Evolutionary conservation across 148 eudicot species (phyloP).

Genomic region (Heliosperma pusillum): DNA sequence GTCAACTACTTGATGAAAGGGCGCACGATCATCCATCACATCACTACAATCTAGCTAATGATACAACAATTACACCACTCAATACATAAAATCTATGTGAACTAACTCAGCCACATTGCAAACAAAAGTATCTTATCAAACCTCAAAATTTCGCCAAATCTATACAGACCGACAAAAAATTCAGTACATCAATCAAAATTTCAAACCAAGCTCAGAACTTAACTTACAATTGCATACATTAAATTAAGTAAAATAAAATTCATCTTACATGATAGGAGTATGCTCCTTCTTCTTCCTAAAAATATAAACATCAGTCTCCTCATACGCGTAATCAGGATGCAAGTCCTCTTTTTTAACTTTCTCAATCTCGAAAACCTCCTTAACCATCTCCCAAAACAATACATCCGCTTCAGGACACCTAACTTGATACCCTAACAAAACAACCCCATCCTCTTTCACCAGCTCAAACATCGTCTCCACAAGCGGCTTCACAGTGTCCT

Average conservation of each 20-base stretch:
- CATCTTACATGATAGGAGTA: constrained; percentile 9
- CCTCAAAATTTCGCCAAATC: too few relatives aligned
- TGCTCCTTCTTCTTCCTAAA: constrained; percentile 53
- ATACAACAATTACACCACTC: not conserved
- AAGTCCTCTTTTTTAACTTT: constrained; percentile 68
- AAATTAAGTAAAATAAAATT: not conserved
- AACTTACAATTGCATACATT: not conserved
- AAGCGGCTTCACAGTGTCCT: constrained; percentile 65
- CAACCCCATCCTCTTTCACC: constrained; percentile 60
- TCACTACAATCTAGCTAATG: not conserved
- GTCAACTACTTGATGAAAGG: not conserved
- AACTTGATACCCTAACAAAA: constrained; percentile 74
- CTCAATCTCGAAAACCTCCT: constrained; percentile 48
- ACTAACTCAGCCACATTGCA: not conserved
- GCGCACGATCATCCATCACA: not conserved
- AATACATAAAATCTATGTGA: not conserved
- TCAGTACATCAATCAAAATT: not conserved
- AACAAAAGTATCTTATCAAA: not conserved
- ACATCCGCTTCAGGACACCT: constrained; percentile 79
- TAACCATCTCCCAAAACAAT: constrained; percentile 68
- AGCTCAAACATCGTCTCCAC: constrained; percentile 53
- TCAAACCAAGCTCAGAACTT: not conserved
- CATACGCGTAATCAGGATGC: constrained; percentile 80
- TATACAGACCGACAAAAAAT: too few relatives aligned
- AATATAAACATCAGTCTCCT: constrained; percentile 69